Conservation (phyloP, 2,329 filamentous ascomycete genomes). For the Pseudocercospora ulei region DNA sequence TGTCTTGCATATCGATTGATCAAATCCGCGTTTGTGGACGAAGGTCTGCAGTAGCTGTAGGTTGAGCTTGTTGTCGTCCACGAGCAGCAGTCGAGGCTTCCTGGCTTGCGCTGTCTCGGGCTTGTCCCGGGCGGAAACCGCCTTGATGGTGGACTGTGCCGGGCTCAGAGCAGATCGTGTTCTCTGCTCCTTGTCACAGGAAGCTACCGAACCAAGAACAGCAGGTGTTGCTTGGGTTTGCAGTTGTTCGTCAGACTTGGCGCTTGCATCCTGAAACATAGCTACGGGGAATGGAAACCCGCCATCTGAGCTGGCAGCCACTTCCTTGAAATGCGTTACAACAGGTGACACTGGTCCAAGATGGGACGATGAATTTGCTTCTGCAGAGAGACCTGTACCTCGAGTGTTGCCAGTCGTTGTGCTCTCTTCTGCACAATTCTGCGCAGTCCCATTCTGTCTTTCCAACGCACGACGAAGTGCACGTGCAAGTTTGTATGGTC, state of each 20-base stretch:
- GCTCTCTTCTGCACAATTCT: conserved; percentile 6
- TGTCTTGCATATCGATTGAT: conserved; percentile 30
- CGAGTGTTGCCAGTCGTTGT: not conserved
- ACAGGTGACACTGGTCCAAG: not conserved
- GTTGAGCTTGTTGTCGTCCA: conserved; percentile 30
- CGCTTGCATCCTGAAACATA: not conserved
- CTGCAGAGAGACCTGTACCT: not conserved
- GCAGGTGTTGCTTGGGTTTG: not conserved
- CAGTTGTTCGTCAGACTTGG: not conserved
- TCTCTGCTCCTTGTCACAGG: too few relatives aligned
- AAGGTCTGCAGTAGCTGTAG: conserved; percentile 32
- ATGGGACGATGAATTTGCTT: not conserved
- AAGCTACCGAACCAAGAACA: too few relatives aligned
- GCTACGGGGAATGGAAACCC: conserved; percentile 17
- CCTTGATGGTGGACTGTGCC: not conserved
- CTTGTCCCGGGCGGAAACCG: conserved; percentile 5
- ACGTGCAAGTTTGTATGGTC: conserved; percentile 21
- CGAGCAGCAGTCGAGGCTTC: conserved; percentile 24
- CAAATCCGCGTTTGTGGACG: conserved; percentile 24
- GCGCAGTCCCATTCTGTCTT: conserved; percentile 3
- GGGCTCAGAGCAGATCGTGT: not conserved
- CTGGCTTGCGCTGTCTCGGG: conserved; percentile 8
- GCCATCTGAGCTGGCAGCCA: conserved; percentile 10
- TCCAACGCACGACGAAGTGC: conserved; percentile 16
- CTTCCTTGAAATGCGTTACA: conserved; percentile 6